Evolutionary conservation across 306 rosid genomes (phyloP).

Genomic region (Pterocarpus santalinus): DNA sequence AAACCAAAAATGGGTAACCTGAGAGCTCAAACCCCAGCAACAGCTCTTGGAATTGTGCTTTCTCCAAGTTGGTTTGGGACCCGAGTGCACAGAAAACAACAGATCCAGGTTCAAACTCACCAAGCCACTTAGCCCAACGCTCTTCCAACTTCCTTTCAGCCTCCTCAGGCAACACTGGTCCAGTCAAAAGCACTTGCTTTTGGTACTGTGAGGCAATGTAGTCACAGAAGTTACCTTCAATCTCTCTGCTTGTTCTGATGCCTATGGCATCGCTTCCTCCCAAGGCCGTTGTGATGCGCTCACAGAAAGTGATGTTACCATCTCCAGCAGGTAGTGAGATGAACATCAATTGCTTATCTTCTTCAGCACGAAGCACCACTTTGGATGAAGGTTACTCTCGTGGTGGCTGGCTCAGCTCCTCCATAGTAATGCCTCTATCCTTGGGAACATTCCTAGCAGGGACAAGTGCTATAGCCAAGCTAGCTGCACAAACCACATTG

Average conservation of each 20-base stretch:
- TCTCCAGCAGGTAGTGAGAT: slow-evolving; percentile 57
- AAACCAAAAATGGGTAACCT: slow-evolving; percentile 59
- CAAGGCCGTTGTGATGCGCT: slow-evolving; percentile 39
- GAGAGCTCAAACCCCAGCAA: slow-evolving; percentile 65
- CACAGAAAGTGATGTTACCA: slow-evolving; percentile 45
- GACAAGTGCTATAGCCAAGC: slow-evolving; percentile 47
- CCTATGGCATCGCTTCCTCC: slow-evolving; percentile 57
- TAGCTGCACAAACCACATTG: slow-evolving; percentile 53
- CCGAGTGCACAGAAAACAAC: slow-evolving; percentile 74
- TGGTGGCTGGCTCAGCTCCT: slow-evolving; percentile 56
- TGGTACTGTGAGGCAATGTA: slow-evolving; percentile 50
- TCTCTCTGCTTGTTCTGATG: slow-evolving; percentile 59
- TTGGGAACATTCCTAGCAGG: slow-evolving; percentile 41
- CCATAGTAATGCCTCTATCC: slow-evolving; percentile 45
- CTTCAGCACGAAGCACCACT: slow-evolving; percentile 53
- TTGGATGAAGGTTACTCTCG: slow-evolving; percentile 63
- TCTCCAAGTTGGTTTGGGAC: slow-evolving; percentile 55
- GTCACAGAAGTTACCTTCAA: slow-evolving; percentile 58
- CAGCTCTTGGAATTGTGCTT: slow-evolving; percentile 63
- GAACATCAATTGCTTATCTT: slow-evolving; percentile 42
- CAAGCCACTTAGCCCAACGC: slow-evolving; percentile 52
- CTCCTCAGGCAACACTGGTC: slow-evolving; percentile 48
- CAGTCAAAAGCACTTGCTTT: slow-evolving; percentile 55
- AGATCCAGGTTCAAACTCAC: slow-evolving; percentile 36
- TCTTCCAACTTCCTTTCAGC: slow-evolving; percentile 32